Percentiles rank a stretch among this genome's conserved stretches.
phyloP scores from a whole-genome alignment of 2,329 filamentous ascomycete genomes.

The Endoconidiophora polonica region DNA sequence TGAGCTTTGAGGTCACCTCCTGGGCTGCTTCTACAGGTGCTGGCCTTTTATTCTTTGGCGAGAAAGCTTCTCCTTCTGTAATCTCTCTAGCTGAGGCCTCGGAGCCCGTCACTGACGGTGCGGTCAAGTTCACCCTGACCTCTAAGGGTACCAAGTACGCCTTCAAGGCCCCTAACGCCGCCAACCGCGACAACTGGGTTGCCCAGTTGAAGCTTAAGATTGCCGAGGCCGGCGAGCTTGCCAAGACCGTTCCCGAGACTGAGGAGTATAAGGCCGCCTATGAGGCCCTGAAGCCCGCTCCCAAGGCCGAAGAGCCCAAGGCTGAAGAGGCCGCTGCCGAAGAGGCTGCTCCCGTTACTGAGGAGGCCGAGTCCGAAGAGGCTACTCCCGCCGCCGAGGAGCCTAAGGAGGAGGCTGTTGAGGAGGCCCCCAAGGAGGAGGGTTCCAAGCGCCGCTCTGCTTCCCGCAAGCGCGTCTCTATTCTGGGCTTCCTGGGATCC shows the following conservation, averaged over 20 bases:
- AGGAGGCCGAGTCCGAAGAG: slow-evolving; percentile 19
- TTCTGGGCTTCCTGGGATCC: slow-evolving; percentile 44
- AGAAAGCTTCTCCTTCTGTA: slow-evolving; percentile 66
- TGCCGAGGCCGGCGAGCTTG: slow-evolving; percentile 68
- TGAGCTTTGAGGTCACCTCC: slow-evolving; percentile 63
- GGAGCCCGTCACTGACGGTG: slow-evolving; percentile 60
- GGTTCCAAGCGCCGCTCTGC: slow-evolving; percentile 43
- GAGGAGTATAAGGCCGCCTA: slow-evolving; percentile 81
- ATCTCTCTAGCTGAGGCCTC: slow-evolving; percentile 60
- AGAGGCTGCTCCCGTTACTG: slow-evolving; percentile 22
- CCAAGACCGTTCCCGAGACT: slow-evolving; percentile 53
- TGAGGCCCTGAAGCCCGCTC: slow-evolving; percentile 45
- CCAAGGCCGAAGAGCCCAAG: slow-evolving; percentile 25
- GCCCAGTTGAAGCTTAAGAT: slow-evolving; percentile 67
- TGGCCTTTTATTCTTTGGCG: slow-evolving; percentile 80
- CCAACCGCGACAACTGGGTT: slow-evolving; percentile 88
- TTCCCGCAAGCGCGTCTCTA: slow-evolving; percentile 48
- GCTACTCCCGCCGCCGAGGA: slow-evolving; percentile 18
- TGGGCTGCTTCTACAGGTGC: slow-evolving; percentile 92
- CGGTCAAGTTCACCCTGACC: slow-evolving; percentile 73
- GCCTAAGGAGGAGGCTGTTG: slow-evolving; percentile 22
- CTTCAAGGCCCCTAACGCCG: slow-evolving; percentile 62
- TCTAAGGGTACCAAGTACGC: slow-evolving; percentile 78
- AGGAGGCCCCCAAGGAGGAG: slow-evolving; percentile 19
- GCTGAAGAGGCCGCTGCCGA: slow-evolving; percentile 24